Evolutionary conservation across 768 basidiomycete genomes (phyloP), one percentile per base, ranked within the genome.

Genomic region (Pleurotus sapidus): DNA sequence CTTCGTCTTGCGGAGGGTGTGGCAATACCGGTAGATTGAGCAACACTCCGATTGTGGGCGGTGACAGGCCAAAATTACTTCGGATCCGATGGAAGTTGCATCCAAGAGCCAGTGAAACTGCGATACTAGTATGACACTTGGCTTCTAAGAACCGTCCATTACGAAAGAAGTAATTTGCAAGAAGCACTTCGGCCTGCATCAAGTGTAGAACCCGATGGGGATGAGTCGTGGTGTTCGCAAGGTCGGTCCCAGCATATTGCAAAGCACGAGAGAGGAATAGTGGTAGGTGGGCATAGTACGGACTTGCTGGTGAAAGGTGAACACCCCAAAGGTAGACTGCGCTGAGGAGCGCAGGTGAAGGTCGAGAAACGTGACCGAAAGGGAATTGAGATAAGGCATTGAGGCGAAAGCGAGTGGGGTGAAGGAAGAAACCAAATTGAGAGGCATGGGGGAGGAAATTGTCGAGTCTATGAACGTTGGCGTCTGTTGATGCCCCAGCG

Each of bases 341-440:
- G 57, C 72, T 79, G 40, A 80, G 70, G 3, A 86, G 70, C 3
- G 80, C 79, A 8, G 80, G 78, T 5, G 80, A 70, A 17, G 81
- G 81, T 2, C 80, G 69, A 38, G 76, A 72, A 4, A 74, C 72
- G 46, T 81, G 76, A 1, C 81, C 77, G 49, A 84, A 73, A 1
- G 78, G 73, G 43, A 77, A 75, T 1, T 74, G 68, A 14, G 87
- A 73, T 49, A 88, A 73, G 6, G 75, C 70, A 3, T 76, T 68
- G 37, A 74, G 72, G 45, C 77, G 78, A 60, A 86, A 80, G 25
- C 83, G 77, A 7, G 75, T 59, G 6, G 69, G 62, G 56, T 77
- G 70, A 55, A 92, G 80, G 68, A 90, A 91, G 64, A 91, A 84
- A 4, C 87, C 87, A 58, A 89, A 77, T 61, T 84, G 78, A 34